Conservation (phyloP, 2,329 filamentous ascomycete genomes). For the Cordyceps pruinosa region DNA sequence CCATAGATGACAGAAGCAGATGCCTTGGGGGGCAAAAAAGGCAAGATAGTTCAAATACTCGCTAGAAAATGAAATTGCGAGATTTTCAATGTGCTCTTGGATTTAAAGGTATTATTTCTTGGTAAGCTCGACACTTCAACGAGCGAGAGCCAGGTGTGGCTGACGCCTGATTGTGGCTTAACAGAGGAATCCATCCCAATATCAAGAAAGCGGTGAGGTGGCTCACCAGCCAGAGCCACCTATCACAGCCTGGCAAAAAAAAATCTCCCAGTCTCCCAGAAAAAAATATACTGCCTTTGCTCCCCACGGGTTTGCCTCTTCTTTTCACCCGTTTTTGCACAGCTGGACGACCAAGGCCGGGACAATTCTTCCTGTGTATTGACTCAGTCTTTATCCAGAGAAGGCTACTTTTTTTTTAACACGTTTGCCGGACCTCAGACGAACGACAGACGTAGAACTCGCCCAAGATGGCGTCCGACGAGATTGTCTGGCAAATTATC, state of each 20-base stretch:
- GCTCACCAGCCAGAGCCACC: slow-evolving; percentile 14
- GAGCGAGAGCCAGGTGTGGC: too few species aligned
- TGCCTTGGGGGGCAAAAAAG: too few species aligned
- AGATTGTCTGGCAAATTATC: slow-evolving; percentile 96
- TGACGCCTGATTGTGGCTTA: slow-evolving; percentile 1
- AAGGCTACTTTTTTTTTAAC: background rate
- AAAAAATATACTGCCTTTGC: slow-evolving; percentile 12
- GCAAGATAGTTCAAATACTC: too few species aligned
- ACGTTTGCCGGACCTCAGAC: background rate
- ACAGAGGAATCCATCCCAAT: background rate
- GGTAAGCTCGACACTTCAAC: too few species aligned
- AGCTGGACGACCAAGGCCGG: background rate
- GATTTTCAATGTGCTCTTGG: too few species aligned
- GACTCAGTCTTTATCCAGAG: background rate
- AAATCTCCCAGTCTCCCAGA: slow-evolving; percentile 11
- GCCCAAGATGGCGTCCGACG: slow-evolving; percentile 73
- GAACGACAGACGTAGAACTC: background rate
- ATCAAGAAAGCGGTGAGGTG: slow-evolving; percentile 21
- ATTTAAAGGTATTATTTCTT: too few species aligned
- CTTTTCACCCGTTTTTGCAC: background rate
- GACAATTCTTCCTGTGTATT: background rate
- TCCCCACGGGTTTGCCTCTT: background rate
- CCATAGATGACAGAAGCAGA: too few species aligned
- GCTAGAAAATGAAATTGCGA: too few species aligned
- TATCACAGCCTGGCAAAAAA: slow-evolving; percentile 18